Evolutionary conservation across 768 basidiomycete genomes (phyloP), one percentile per base, ranked within the genome.

Genomic region (Russula sp.): DNA sequence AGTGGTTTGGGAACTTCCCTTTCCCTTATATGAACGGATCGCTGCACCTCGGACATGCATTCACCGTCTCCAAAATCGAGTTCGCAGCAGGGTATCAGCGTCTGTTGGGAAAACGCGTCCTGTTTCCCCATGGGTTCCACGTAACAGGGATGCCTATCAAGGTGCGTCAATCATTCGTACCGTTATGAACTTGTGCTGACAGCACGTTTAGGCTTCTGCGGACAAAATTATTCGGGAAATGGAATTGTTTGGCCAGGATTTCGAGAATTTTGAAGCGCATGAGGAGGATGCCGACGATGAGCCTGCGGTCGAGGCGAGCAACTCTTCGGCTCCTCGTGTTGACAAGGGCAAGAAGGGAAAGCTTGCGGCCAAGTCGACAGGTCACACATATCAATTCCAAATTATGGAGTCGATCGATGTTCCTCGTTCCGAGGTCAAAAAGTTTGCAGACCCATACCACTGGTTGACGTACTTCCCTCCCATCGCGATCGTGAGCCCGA

Each of bases 61-160:
- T 99, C 78, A 95, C 94, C 46, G 92, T 98, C 77, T 94, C 92
- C 61, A 99, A 99, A 79, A 88, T 98, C 74, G 97, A 99, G 74
- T 99, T 98, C 71, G 86, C 87, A 0, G 90, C 96, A 40, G 97
- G 97, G 32, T 98, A 91, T 76, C 88, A 99, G 77, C 82, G 96
- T 49, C 87, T 99, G 90, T 74, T 94, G 67, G 96, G 97, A 57
- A 97, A 97, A 78, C 83, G 92, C 18, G 93, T 90, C 32, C 76
- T 99, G 69, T 98, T 98, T 78, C 97, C 97, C n/a, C 90, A 95
- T 72, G 97, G 92, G 54, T 91, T 97, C 76, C 97, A 99, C 77
- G 92, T 90, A 70, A 99, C 97, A 6, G 97, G 97, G 38, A 90
- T 99, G 93, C 97, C 97, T 44, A 99, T 99, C 81, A 98, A 98